Evolutionary conservation across 305 asterid species (phyloP).

Genomic region (Fraxinus angustifolia): DNA sequence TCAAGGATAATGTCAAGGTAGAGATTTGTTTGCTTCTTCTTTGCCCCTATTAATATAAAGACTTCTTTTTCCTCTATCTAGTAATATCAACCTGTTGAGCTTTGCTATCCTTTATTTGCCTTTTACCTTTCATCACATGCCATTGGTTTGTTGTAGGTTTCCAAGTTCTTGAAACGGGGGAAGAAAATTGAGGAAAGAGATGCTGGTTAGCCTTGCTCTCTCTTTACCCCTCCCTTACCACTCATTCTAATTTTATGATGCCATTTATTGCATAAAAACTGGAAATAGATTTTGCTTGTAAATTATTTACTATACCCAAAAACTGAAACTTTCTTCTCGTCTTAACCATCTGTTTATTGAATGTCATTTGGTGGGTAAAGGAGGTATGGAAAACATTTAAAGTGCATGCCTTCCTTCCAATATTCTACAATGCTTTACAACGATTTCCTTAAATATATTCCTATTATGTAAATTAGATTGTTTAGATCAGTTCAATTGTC

Average conservation of each 20-base stretch:
- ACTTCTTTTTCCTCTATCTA: neutral
- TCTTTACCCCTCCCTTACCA: neutral
- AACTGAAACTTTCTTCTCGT: neutral
- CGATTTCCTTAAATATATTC: neutral
- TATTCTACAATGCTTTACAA: neutral
- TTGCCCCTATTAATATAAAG: neutral
- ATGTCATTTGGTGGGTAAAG: neutral
- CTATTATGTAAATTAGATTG: neutral
- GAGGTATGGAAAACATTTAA: neutral
- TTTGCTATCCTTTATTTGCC: neutral
- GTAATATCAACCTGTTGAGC: neutral
- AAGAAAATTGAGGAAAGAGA: conserved; percentile 32
- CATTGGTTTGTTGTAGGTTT: conserved; percentile 28
- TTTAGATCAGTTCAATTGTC: neutral
- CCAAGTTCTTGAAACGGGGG: conserved; percentile 30
- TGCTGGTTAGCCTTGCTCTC: conserved; percentile 26
- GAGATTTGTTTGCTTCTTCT: conserved; percentile 11
- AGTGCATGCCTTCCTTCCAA: neutral
- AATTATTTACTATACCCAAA: neutral
- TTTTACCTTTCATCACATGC: neutral
- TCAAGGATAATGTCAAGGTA: conserved; percentile 33
- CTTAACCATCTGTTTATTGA: neutral
- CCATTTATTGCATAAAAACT: conserved; percentile 9
- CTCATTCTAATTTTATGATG: neutral
- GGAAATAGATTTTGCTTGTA: neutral